phyloP scores from a whole-genome alignment of 2,329 filamentous ascomycete genomes.

The Fusarium austroafricanum region DNA sequence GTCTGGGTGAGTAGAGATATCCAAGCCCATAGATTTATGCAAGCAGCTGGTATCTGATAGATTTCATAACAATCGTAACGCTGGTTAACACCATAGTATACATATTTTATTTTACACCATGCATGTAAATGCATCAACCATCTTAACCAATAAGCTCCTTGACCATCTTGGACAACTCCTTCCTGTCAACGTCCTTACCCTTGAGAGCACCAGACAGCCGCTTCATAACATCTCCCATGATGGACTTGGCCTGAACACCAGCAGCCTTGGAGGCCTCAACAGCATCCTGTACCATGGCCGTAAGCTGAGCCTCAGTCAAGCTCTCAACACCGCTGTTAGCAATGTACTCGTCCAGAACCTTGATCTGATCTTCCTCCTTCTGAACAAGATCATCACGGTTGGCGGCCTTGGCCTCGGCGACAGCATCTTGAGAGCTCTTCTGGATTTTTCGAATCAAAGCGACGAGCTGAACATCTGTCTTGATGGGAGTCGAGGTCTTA shows the following conservation, averaged over 20 bases:
- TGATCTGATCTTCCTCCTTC: conserved; percentile 75
- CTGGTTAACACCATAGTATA: conserved; percentile 35
- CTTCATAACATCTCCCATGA: conserved; percentile 73
- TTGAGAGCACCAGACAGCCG: conserved; percentile 66
- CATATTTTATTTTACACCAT: conserved; percentile 43
- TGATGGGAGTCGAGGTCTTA: conserved; percentile 77
- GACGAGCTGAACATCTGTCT: conserved; percentile 76
- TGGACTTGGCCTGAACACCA: conserved; percentile 57
- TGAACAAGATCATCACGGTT: conserved; percentile 75
- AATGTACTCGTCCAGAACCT: conserved; percentile 74
- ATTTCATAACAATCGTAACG: conserved; percentile 7
- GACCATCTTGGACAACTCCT: conserved; percentile 69
- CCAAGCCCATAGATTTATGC: too few species aligned
- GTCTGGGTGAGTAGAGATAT: too few species aligned
- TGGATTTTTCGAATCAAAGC: conserved; percentile 73
- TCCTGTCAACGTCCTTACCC: conserved; percentile 73
- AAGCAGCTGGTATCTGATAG: too few species aligned
- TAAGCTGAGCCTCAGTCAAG: conserved; percentile 69
- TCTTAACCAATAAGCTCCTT: conserved; percentile 58
- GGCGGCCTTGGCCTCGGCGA: conserved; percentile 71
- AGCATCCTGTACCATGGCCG: conserved; percentile 61
- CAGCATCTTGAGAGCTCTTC: conserved; percentile 67
- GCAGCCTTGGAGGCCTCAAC: conserved; percentile 63
- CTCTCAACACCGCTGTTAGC: conserved; percentile 68
- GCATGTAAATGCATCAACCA: background rate